Evolutionary conservation across 768 basidiomycete species (phyloP).

Genomic region (Boletus eberwhitei): DNA sequence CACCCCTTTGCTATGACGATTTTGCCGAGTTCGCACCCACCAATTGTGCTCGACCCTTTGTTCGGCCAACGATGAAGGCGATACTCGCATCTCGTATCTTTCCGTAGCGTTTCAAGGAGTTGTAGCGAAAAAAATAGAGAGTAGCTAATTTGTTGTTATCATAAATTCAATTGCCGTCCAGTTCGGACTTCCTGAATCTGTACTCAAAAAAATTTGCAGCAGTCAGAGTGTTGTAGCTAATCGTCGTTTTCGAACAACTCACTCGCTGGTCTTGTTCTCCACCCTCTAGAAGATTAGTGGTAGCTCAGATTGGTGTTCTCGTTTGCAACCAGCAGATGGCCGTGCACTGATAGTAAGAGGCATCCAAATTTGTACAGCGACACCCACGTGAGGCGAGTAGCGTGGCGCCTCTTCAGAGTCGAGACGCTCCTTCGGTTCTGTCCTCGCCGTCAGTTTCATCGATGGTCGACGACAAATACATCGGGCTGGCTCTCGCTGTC

Average conservation of each 20-base stretch:
- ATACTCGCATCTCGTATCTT: too few species aligned
- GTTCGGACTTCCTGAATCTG: too few species aligned
- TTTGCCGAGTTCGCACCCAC: too few species aligned
- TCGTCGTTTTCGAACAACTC: background rate
- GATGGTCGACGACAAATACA: slow-evolving; percentile 93
- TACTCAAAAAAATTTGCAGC: background rate
- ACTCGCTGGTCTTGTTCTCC: background rate
- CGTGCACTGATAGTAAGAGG: background rate
- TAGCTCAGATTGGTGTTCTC: background rate
- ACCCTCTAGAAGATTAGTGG: background rate
- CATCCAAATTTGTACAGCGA: slow-evolving; percentile 15
- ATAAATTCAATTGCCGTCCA: too few species aligned
- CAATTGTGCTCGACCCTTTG: too few species aligned
- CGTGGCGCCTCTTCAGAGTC: slow-evolving; percentile 4
- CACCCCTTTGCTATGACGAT: too few species aligned
- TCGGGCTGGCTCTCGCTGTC: slow-evolving; percentile 87
- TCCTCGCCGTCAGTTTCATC: background rate
- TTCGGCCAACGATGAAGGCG: too few species aligned
- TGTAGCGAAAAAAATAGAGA: too few species aligned
- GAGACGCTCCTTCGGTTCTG: slow-evolving; percentile 1
- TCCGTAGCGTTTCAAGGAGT: too few species aligned
- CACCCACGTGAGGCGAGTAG: slow-evolving; percentile 24
- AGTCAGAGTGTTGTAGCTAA: background rate
- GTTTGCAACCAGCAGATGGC: too few species aligned
- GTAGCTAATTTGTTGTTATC: too few species aligned